phyloP scores from a whole-genome alignment of 495 filamentous ascomycete genomes.

The Penicillium pulvis region DNA sequence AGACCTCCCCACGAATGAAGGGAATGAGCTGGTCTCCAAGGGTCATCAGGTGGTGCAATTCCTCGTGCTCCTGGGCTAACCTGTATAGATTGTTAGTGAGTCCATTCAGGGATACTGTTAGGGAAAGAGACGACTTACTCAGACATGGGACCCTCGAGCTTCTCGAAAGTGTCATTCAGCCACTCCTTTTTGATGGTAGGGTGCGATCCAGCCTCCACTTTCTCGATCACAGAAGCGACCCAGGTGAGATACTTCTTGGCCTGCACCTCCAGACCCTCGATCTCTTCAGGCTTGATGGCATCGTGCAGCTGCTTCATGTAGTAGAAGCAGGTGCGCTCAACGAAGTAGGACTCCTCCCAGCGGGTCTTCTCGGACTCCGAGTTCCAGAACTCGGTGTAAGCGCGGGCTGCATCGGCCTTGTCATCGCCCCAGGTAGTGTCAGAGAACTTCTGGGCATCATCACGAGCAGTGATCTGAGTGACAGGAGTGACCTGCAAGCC shows the following conservation, averaged over 20 bases:
- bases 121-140: not conserved
- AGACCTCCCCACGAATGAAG: not conserved
- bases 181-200: constrained; percentile 8
- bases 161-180: constrained; percentile 3
- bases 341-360: not conserved
- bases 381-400: not conserved
- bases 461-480: not conserved
- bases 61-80: not conserved
- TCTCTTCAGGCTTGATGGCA: not conserved
- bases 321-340: constrained; percentile 1
- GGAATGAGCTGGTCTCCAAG: constrained; percentile 1
- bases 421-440: not conserved
- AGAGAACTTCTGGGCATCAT: not conserved
- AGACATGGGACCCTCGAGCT: not conserved
- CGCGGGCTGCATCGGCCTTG: not conserved
- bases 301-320: constrained; percentile 3
- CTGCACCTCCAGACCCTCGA: not conserved
- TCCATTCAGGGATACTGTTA: not conserved
- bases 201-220: not conserved
- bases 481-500: not conserved
- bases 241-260: not conserved
- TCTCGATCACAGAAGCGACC: not conserved
- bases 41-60: not conserved
- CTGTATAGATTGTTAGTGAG: not conserved
- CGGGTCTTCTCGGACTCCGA: not conserved